Conservation (phyloP, 495 filamentous ascomycete species). For the Penicillium steckii region DNA sequence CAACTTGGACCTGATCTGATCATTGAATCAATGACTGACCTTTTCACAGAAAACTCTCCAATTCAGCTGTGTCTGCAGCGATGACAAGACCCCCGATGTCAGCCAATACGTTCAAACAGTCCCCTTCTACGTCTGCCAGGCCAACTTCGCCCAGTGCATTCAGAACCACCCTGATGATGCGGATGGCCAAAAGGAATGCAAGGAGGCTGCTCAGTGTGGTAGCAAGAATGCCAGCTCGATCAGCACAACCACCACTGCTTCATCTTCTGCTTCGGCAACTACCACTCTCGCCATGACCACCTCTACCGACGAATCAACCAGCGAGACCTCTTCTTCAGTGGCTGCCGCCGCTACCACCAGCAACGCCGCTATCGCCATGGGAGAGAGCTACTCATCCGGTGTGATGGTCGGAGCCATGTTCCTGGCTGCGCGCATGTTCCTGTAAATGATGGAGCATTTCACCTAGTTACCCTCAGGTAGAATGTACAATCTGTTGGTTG, state of each 20-base stretch:
- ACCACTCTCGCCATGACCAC: slow-evolving; percentile 30
- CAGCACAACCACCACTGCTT: slow-evolving; percentile 24
- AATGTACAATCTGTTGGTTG: neutral
- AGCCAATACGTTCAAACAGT: slow-evolving; percentile 51
- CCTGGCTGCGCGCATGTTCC: slow-evolving; percentile 46
- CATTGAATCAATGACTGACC: slow-evolving; percentile 1
- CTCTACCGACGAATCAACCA: slow-evolving; percentile 19
- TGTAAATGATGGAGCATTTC: slow-evolving; percentile 36
- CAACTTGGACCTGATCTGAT: neutral
- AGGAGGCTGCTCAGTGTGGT: slow-evolving; percentile 41
- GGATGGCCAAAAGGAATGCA: slow-evolving; percentile 45
- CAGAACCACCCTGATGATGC: slow-evolving; percentile 42
- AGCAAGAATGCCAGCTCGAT: slow-evolving; percentile 43
- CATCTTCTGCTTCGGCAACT: slow-evolving; percentile 19
- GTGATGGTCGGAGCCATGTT: slow-evolving; percentile 48
- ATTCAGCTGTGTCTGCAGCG: slow-evolving; percentile 54
- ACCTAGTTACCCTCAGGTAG: too few species aligned
- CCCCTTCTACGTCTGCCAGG: slow-evolving; percentile 57
- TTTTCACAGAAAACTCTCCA: slow-evolving; percentile 42
- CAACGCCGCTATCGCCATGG: slow-evolving; percentile 36
- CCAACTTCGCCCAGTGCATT: slow-evolving; percentile 52
- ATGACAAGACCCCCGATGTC: slow-evolving; percentile 52
- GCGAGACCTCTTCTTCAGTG: slow-evolving; percentile 27
- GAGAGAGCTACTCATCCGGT: slow-evolving; percentile 49
- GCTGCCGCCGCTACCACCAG: slow-evolving; percentile 28